Evolutionary conservation across 176 grass and related monocot species (phyloP).

Genomic region (Carex myosuroides): DNA sequence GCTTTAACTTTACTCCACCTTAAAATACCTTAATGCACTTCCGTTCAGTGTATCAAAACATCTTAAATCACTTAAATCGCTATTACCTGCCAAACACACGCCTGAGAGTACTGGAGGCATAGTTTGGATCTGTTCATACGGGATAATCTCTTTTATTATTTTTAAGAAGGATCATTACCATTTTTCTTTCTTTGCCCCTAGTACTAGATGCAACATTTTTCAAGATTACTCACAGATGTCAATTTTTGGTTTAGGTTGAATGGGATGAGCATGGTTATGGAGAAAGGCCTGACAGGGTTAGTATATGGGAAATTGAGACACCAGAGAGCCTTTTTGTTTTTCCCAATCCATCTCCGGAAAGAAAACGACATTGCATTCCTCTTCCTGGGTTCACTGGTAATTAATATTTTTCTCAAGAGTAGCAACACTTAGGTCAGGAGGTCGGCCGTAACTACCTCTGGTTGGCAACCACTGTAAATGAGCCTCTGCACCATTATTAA

Average conservation of each 20-base stretch:
- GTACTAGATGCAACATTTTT: neutral
- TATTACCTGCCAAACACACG: too few species aligned
- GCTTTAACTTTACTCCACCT: too few species aligned
- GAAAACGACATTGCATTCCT: constrained; percentile 81
- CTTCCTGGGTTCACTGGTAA: constrained; percentile 30
- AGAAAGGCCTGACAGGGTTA: constrained; percentile 75
- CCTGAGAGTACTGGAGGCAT: neutral
- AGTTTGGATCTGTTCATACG: neutral
- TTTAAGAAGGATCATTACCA: neutral
- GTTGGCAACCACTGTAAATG: neutral
- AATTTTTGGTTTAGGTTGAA: constrained; percentile 44
- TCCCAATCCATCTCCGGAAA: constrained; percentile 43
- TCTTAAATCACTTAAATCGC: too few species aligned
- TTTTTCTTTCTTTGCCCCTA: neutral
- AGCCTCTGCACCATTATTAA: neutral
- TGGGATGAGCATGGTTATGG: constrained; percentile 98
- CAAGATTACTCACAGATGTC: neutral
- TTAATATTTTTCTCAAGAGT: neutral
- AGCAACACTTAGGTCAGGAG: constrained; percentile 25
- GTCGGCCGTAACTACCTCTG: neutral
- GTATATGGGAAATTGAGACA: constrained; percentile 86
- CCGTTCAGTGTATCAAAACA: too few species aligned
- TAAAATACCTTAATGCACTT: too few species aligned
- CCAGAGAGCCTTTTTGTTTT: constrained; percentile 71
- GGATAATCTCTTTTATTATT: neutral